Percentiles rank a stretch among this genome's conserved stretches.
phyloP scores from a whole-genome alignment of 352 stramenopile species.

The Phytophthora rubi region DNA sequence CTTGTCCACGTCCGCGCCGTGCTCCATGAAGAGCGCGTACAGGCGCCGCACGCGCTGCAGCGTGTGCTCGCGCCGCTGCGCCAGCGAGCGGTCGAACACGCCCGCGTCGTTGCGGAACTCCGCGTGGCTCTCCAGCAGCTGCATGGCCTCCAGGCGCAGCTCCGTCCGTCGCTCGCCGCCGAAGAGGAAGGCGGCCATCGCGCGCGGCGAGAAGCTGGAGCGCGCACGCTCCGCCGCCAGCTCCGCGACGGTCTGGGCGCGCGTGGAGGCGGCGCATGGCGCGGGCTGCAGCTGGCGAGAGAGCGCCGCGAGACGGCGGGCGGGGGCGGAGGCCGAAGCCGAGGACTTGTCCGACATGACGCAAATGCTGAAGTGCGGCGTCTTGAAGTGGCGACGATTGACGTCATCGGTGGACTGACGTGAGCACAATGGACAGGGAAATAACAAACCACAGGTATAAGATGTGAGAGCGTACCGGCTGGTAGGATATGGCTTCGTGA shows the following conservation, averaged over 20 bases:
- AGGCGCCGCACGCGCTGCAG: constrained; percentile 60
- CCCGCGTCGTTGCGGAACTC: constrained; percentile 50
- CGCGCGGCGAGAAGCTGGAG: constrained; percentile 56
- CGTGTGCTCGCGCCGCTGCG: constrained; percentile 55
- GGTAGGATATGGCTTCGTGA: no score
- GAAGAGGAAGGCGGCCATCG: constrained; percentile 70
- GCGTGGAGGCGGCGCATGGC: constrained; percentile 52
- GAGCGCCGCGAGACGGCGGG: constrained; percentile 56
- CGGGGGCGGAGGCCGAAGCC: constrained; percentile 15
- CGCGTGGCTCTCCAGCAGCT: constrained; percentile 47
- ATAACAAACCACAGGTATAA: background rate
- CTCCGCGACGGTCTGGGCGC: constrained; percentile 45
- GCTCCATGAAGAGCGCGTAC: constrained; percentile 68
- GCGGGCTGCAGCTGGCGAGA: constrained; percentile 50
- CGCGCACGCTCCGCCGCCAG: constrained; percentile 54
- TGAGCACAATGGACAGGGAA: background rate
- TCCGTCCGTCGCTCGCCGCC: constrained; percentile 50
- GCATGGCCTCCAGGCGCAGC: constrained; percentile 61
- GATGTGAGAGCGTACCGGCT: background rate
- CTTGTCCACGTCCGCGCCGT: constrained; percentile 57
- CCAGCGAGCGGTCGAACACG: constrained; percentile 61
- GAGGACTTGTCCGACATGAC: constrained; percentile 35
- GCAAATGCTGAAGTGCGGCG: constrained; percentile 24
- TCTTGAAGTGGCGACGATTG: constrained; percentile 9
- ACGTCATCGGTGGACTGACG: background rate